phyloP scores from a whole-genome alignment of 1,139 yeast species.

The Debaryomyces udenii region DNA sequence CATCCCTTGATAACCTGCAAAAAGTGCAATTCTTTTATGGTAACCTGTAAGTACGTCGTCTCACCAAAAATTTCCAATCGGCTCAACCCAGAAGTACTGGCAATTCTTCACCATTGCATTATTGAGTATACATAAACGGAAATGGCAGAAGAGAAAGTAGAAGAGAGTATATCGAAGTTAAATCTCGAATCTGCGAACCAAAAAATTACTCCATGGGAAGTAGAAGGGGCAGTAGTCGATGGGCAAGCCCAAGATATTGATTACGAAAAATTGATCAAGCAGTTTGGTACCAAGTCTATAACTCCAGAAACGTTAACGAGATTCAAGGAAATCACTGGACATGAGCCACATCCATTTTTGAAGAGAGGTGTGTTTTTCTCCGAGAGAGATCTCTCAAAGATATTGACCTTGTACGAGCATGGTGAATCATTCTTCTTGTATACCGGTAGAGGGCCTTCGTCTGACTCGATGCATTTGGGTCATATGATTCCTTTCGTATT shows the following conservation, averaged over 20 bases:
- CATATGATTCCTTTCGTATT: slow-evolving; percentile 95
- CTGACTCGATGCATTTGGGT: slow-evolving; percentile 95
- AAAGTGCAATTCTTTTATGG: too few species aligned
- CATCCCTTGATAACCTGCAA: too few species aligned
- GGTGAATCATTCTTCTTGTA: slow-evolving; percentile 95
- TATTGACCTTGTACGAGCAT: slow-evolving; percentile 87
- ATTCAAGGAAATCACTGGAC: slow-evolving; percentile 83
- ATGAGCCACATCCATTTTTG: slow-evolving; percentile 88
- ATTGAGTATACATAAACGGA: not conserved
- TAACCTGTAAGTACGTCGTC: too few species aligned
- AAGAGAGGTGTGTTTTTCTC: slow-evolving; percentile 92
- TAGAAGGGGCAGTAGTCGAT: slow-evolving; percentile 96
- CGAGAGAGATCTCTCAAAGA: slow-evolving; percentile 81
- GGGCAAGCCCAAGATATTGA: slow-evolving; percentile 89
- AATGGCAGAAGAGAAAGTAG: slow-evolving; percentile 12
- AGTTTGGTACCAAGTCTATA: slow-evolving; percentile 84
- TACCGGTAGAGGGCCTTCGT: slow-evolving; percentile 98
- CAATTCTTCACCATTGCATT: too few species aligned
- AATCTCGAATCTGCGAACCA: slow-evolving; percentile 53
- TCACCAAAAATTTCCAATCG: too few species aligned
- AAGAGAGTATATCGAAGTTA: slow-evolving; percentile 30
- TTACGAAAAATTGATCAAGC: slow-evolving; percentile 80
- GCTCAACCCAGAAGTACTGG: too few species aligned
- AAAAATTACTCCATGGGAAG: slow-evolving; percentile 96
- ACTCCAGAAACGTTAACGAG: slow-evolving; percentile 71